Evolutionary conservation across 306 rosid genomes (phyloP), one percentile per base, ranked within the genome.

Genomic region (Begonia peltatifolia): DNA sequence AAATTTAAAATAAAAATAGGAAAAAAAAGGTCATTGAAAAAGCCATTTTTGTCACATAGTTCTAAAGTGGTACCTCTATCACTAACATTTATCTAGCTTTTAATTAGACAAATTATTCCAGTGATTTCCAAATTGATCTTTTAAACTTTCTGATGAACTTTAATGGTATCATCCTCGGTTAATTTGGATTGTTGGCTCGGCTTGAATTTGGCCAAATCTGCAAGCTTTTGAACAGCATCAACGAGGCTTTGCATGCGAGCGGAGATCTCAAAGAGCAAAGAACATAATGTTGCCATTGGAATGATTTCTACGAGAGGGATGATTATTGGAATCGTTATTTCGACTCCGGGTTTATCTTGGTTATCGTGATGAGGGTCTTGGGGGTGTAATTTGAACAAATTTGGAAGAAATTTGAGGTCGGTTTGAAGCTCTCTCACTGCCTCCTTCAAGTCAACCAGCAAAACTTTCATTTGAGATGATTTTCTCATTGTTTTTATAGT

Each of bases 221-320:
- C 84, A 0, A 90, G 64, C 23, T 79, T 79, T 50, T 73, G 76
- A 12, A 83, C 92, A 10, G 58, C 64, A 48, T 64, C 59, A 4
- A 80, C 94, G 49, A 83, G 70, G 59, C 42, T 75, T 71, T 90
- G 76, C 14, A 86, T 78, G 52, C 95, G 68, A 0, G 72, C 41
- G 11, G 73, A 62, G 15, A 72, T 83, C 67, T 86, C 92, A 41
- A 47, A 64, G 25, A 83, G 61, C 66, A 90, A 61, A 30, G 99
- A 83, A 47, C 73, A 58, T 49, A 71, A 61, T 9, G 92, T 80
- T 2, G 74, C 79, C 46, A 81, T 75, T 59, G 81, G 88, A 64
- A 90, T 38, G 10, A 79, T 52, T 42, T 78, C 80, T 75, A 76
- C 63, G 4, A 86, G 65, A 67, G 73, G 57, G 36, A 59, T n/a